Evolutionary conservation across 2,329 filamentous ascomycete species (phyloP), one percentile per base, ranked within the genome.

Genomic region (Aspergillus sp.): DNA sequence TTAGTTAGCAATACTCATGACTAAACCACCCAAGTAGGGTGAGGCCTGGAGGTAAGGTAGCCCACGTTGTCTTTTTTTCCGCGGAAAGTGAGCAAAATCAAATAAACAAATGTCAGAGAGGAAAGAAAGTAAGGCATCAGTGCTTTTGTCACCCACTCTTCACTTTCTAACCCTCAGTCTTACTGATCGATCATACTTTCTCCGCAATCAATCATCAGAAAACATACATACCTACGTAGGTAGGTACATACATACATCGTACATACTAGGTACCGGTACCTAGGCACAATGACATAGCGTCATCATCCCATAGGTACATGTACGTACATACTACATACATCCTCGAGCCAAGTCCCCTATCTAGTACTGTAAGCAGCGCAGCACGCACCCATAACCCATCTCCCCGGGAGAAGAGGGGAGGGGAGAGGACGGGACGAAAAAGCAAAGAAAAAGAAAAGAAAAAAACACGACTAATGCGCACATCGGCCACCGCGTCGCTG

Each of bases 41-140:
- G 36, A 42, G 36, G 36, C 36, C 36, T 18, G 14, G 14, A 42
- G 36, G 36, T 42, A 42, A 42, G 36, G 36, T 42, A 16, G 36
- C 36, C 36, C 36, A 42, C 36, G 36, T 42, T 42, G 14, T 50
- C 2, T 20, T 20, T 20, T 20, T 20, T 20, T 20, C 29, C 36
- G n/a, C 20, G 18, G n/a, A 22, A 49, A 49, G 18, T 22, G 24
- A 49, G 46, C 4, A 7, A n/a, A 26, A 18, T 47, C 9, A 46
- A 20, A 20, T 20, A 31, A 31, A 16, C 4, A n/a, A 22, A 2
- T 2, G 46, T 6, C 10, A 22, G 20, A 49, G 16, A 22, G 14
- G 14, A 26, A 55, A 46, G 16, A 49, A 39, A 53, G 61, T 65
- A 66, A 65, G 64, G 64, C 59, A 66, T 49, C 64, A 58, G 24